Conservation (phyloP, 306 rosid species). For the Lathyrus tuberosus region DNA sequence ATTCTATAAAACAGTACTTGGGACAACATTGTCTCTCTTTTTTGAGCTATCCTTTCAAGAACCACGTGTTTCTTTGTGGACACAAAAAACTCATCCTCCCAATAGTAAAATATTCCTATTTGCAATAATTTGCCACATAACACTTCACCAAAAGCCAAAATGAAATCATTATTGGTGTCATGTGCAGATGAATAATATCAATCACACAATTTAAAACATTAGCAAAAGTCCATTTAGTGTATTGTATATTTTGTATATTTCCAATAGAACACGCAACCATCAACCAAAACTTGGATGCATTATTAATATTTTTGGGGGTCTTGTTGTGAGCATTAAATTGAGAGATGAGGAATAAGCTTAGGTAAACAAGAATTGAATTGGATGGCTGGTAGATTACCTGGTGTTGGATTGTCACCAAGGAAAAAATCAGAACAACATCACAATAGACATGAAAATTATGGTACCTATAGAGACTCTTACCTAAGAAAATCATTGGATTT, state of each 20-base stretch:
- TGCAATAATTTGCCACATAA: slow-evolving; percentile 1
- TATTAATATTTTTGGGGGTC: slow-evolving; percentile 16
- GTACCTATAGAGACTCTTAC: neutral
- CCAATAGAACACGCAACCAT: slow-evolving; percentile 7
- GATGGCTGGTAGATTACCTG: slow-evolving; percentile 67
- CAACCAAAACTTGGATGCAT: slow-evolving; percentile 24
- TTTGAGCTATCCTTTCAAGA: neutral
- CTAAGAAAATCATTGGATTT: slow-evolving; percentile 28
- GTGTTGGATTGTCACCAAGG: slow-evolving; percentile 55
- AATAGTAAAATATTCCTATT: neutral
- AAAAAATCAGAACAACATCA: slow-evolving; percentile 27
- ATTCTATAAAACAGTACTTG: neutral
- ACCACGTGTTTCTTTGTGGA: slow-evolving; percentile 25
- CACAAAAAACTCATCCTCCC: slow-evolving; percentile 8
- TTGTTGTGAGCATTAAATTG: slow-evolving; percentile 21
- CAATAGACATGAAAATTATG: neutral
- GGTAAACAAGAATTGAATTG: slow-evolving; percentile 19
- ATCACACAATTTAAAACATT: slow-evolving; percentile 20
- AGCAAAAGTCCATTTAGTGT: neutral
- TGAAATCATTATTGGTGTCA: slow-evolving; percentile 33
- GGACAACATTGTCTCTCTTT: neutral
- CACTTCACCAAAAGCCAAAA: slow-evolving; percentile 27
- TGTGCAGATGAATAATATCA: slow-evolving; percentile 10
- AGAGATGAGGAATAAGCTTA: slow-evolving; percentile 17
- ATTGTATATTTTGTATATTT: neutral